Conservation (phyloP, 352 stramenopile species). For the Pilasporangium apinafurcum region DNA sequence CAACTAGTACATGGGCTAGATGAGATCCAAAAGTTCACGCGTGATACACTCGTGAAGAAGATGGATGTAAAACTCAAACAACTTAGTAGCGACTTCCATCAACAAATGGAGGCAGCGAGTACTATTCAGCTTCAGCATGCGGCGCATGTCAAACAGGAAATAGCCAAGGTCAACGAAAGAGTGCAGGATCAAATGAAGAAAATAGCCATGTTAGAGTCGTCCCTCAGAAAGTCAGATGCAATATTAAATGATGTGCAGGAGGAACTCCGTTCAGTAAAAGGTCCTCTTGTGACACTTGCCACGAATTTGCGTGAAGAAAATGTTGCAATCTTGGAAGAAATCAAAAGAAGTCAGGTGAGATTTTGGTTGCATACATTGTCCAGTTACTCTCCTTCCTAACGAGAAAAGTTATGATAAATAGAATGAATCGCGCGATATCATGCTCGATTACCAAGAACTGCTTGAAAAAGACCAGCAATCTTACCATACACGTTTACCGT, state of each 20-base stretch:
- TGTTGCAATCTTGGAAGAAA: slow-evolving; percentile 53
- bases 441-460: slow-evolving; percentile 60
- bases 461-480: slow-evolving; percentile 34
- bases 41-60: slow-evolving; percentile 22
- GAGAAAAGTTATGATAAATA: slow-evolving; percentile 2
- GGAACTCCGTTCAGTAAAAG: slow-evolving; percentile 43
- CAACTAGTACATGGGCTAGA: slow-evolving; percentile 19
- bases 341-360: slow-evolving; percentile 52
- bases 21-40: slow-evolving; percentile 40
- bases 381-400: background rate
- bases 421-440: slow-evolving; percentile 57
- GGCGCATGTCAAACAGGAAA: slow-evolving; percentile 18
- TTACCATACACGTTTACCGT: slow-evolving; percentile 9
- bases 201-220: slow-evolving; percentile 21
- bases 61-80: slow-evolving; percentile 29
- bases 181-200: slow-evolving; percentile 29
- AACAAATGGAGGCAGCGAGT: slow-evolving; percentile 14
- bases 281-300: slow-evolving; percentile 41
- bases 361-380: background rate
- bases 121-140: slow-evolving; percentile 11
- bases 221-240: slow-evolving; percentile 17
- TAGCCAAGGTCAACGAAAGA: slow-evolving; percentile 22
- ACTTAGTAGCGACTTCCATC: slow-evolving; percentile 12
- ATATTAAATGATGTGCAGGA: slow-evolving; percentile 18
- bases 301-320: slow-evolving; percentile 69